Evolutionary conservation across 345 rosid species (phyloP), one percentile per base, ranked within the genome.

Genomic region (Raphanus sativus): DNA sequence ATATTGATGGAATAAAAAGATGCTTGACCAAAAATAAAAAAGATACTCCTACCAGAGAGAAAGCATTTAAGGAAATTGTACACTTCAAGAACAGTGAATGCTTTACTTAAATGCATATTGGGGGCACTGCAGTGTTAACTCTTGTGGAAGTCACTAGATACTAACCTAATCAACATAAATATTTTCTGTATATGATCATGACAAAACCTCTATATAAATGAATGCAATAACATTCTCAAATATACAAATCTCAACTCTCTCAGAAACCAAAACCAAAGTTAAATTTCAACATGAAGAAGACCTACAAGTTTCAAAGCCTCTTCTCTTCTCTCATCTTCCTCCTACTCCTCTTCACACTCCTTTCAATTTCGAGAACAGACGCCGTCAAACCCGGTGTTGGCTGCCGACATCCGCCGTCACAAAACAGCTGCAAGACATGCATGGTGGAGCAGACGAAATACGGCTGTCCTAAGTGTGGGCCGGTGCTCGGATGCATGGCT

Each of bases 401-500:
- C 17, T 75, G 79, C 21, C 75, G 71, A 16, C 45, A 79, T 40
- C 82, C 82, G 4, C 71, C 78, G 9, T 4, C 78, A 74, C 38
- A 5, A 76, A 34, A 76, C 1, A 87, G 81, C 10, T 93, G 98
- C 70, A 81, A 77, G 66, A 72, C 73, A 61, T 90, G 94, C 85
- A 77, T 93, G 24, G 24, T 70, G 11, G 82, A 86, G 62, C 89
- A 80, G 76, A 81, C 89, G 86, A 83, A 80, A 68, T 83, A 80
- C 70, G 25, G 48, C 17, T 88, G 97, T 74, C 92, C 94, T 0
- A 70, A 85, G 4, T 91, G 97, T 30, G 79, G 78, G 34, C 87
- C 93, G 24, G 80, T 83, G 15, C 81, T 93, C 1, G 84, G 77
- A 13, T 90, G 98, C 89, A 88, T 89, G 97, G 91, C 91, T 0